Base-by-base conservation (phyloP, 2,329 filamentous ascomycete species). In the Pseudopyricularia javanii region DNA sequence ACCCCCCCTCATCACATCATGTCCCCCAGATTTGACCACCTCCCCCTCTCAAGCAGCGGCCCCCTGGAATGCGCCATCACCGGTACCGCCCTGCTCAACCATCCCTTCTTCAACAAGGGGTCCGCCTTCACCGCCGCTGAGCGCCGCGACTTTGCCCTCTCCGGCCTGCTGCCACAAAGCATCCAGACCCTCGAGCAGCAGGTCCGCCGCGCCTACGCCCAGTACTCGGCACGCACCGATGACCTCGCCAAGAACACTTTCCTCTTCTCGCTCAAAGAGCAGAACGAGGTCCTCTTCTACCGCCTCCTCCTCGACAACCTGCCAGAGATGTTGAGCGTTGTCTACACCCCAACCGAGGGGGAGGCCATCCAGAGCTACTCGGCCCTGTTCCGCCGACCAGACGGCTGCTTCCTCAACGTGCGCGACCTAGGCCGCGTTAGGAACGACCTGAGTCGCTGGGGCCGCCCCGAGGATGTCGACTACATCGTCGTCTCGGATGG, bases 341-440 rank as follows among this genome's bases (percentile, higher is more conserved):
- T 95, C 28, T 95, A 95, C 63, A 95, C 90, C 0, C 90, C 90
- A 0, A 95, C 90, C 0, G 89, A 95, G 68, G 88, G 87, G 8
- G 88, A 94, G 40, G 90, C 90, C 0, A 95, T 95, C 50, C 80
- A 88, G 58, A 86, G 91, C 57, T 95, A 88, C 63, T 93, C 88
- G 0, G 71, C 83, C 0, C 65, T 93, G 0, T 95, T 95, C 61
- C 73, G 90, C 11, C 74, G 79, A 17, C 87, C 89, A 0, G 85
- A 91, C 58, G 90, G 90, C 0, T 89, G 87, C 59, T 94, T 89
- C 58, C 67, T 94, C 50, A 88, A 86, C 59, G 85, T 94, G 49
- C 72, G 80, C 17, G 80, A 90, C 53, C 67, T 77, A 5, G 81
- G 85, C 35, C 71, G 78, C 5, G 78, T 94, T 2, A 75, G 85